phyloP scores from a whole-genome alignment of 352 stramenopile species.

The Globisporangium mamillatum region DNA sequence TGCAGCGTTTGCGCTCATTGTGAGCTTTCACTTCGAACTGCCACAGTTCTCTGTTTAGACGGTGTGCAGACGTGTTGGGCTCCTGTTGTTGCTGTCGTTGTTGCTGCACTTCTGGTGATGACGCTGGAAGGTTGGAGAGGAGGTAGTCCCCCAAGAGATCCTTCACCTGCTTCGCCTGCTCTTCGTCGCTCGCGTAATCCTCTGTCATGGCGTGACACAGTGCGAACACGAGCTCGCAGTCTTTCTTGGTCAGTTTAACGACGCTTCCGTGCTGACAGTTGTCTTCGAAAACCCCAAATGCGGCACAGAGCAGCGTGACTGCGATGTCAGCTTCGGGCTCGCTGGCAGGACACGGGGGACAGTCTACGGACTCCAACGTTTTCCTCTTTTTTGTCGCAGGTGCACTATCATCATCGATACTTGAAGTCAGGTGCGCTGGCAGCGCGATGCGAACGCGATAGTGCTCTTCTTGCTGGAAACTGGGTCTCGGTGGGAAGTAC shows the following conservation, averaged over 20 bases:
- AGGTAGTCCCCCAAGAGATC: constrained; percentile 1
- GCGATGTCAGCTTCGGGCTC: not conserved
- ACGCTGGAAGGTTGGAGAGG: not conserved
- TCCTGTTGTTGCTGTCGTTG: not conserved
- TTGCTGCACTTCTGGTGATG: not conserved
- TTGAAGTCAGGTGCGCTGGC: too few relatives aligned
- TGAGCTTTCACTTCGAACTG: not conserved
- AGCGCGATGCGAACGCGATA: not conserved
- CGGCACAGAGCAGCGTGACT: not conserved
- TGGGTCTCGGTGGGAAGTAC: not conserved
- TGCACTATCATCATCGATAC: too few relatives aligned
- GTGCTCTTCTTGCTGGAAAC: constrained; percentile 6
- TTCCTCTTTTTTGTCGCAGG: constrained; percentile 1
- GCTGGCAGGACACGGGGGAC: not conserved
- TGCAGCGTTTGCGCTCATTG: not conserved
- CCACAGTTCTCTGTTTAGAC: not conserved
- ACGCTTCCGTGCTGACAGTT: not conserved
- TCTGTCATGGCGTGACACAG: not conserved
- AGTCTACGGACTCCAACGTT: not conserved
- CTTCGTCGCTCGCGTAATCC: not conserved
- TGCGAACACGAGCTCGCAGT: constrained; percentile 4
- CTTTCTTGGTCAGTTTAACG: not conserved
- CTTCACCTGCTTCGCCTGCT: not conserved
- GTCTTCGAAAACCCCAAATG: constrained; percentile 3
- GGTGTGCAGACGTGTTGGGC: not conserved